A percentile compares a stretch with the other conserved stretches of the same genome.
phyloP scores from a whole-genome alignment of 208 protist species.

The Trypanosomatidae sp. region DNA sequence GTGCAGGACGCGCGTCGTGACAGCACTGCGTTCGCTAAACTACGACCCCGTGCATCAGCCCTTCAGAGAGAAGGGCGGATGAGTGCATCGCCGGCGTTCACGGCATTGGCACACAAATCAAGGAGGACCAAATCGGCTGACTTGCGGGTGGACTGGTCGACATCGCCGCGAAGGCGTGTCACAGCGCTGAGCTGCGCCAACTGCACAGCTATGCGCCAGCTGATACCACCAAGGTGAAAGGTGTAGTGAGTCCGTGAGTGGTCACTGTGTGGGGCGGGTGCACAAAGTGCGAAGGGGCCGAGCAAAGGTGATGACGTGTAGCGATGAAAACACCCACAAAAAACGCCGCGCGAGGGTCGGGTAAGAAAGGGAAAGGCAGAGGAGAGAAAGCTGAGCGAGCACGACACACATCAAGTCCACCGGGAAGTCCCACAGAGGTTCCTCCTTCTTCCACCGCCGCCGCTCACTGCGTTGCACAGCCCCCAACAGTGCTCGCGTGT shows the following conservation, averaged over 20 bases:
- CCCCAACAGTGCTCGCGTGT: not conserved
- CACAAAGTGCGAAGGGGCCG: not conserved
- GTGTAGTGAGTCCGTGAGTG: not conserved
- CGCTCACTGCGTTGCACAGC: not conserved
- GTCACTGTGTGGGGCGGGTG: not conserved
- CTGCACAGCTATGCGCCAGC: constrained; percentile 41
- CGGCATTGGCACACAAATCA: constrained; percentile 27
- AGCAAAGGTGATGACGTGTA: not conserved
- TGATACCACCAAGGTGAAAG: constrained; percentile 19
- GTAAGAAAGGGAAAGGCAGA: not conserved
- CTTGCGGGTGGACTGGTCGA: constrained; percentile 31
- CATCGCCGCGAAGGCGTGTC: constrained; percentile 30
- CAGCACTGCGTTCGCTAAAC: constrained; percentile 43
- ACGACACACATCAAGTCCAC: no score
- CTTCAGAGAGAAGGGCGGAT: constrained; percentile 18
- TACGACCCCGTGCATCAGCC: constrained; percentile 38
- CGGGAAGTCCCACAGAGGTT: no score
- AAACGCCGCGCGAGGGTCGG: not conserved
- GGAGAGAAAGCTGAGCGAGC: not conserved
- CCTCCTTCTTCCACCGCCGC: no score
- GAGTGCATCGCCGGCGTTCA: constrained; percentile 64
- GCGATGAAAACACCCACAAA: not conserved
- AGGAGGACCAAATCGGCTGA: constrained; percentile 38
- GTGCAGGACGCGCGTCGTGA: constrained; percentile 15
- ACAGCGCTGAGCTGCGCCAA: constrained; percentile 30